Conservation (phyloP, 495 filamentous ascomycete genomes). For the Penicillium dipodomyicola region DNA sequence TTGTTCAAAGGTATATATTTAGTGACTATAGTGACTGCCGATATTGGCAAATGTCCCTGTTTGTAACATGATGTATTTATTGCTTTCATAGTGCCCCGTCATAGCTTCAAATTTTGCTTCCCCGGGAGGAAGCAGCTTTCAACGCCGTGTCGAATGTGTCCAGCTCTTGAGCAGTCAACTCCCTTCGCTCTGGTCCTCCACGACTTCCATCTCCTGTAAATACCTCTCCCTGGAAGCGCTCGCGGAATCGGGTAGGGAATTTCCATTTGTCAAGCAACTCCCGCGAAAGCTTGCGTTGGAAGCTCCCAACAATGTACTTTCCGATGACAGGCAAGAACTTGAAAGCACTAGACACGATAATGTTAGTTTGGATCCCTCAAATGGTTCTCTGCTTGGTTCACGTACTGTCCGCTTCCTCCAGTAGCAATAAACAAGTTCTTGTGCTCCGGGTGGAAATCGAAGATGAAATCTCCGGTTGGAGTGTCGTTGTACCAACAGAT, state of each 20-base stretch:
- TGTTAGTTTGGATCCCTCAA: not conserved
- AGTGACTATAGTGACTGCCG: not conserved
- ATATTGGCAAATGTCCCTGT: not conserved
- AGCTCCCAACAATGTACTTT: constrained; percentile 40
- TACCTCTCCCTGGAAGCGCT: constrained; percentile 21
- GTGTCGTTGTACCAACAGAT: no score
- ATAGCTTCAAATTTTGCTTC: constrained; percentile 28
- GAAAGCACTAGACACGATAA: constrained; percentile 30
- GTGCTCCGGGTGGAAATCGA: no score
- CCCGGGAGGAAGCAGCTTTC: constrained; percentile 14
- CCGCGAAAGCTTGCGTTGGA: constrained; percentile 33
- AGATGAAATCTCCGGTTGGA: no score
- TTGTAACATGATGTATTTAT: not conserved
- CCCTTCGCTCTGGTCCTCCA: constrained; percentile 32
- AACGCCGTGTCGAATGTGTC: constrained; percentile 21
- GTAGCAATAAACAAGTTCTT: no score
- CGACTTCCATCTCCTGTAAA: constrained; percentile 36
- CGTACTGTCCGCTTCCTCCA: no score
- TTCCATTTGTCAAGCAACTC: constrained; percentile 41
- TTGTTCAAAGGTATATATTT: not conserved
- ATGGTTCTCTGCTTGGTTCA: no score
- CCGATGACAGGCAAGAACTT: constrained; percentile 52
- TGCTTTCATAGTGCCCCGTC: not conserved
- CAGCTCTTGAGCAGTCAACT: constrained; percentile 25
- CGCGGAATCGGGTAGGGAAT: constrained; percentile 30